Evolutionary conservation across 2,329 filamentous ascomycete genomes (phyloP), one percentile per base, ranked within the genome.

Genomic region (Zymoseptoria passerinii): DNA sequence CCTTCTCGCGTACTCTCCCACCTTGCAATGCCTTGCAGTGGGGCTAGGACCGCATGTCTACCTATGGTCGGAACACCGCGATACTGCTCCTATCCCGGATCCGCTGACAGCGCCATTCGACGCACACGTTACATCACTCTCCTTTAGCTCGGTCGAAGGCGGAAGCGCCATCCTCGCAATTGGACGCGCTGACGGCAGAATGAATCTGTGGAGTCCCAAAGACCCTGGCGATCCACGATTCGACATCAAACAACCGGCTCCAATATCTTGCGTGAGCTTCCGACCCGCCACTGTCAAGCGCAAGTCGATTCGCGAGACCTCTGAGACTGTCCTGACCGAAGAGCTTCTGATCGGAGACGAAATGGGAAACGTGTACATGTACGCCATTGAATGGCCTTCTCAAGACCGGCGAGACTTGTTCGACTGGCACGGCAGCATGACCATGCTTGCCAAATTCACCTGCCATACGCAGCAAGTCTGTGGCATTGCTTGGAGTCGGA

Each of bases 391-490:
- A 72, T 97, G 92, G 92, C 78, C 81, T 1, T 73, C 73, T 50
- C 71, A 78, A 55, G 74, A 80, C 53, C 74, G 80, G 48, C 84
- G 80, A 75, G 85, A 89, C 67, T 79, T 89, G 5, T 83, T 87
- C 69, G 82, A 81, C 54, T 95, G 90, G 89, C 81, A 84, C 28
- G 91, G 92, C 13, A 81, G 85, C 35, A 86, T 95, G 77, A 89
- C 83, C 1, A 78, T 96, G 23, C 76, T 96, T 54, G 86, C 88
- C 20, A 85, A 86, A 63, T 86, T 97, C 66, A 81, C 81, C 29
- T 83, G 90, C 7, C 92, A 97, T 71, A 83, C 80, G 1, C 91
- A 96, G 73, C 92, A 97, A 69, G 87, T 99, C 56, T 99, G 94
- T 68, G 92, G 92, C 1, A 78, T 99, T n/a, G 83, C 89, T 2